Conservation (phyloP, 2,329 filamentous ascomycete genomes). For the Colletotrichum nymphaeae region DNA sequence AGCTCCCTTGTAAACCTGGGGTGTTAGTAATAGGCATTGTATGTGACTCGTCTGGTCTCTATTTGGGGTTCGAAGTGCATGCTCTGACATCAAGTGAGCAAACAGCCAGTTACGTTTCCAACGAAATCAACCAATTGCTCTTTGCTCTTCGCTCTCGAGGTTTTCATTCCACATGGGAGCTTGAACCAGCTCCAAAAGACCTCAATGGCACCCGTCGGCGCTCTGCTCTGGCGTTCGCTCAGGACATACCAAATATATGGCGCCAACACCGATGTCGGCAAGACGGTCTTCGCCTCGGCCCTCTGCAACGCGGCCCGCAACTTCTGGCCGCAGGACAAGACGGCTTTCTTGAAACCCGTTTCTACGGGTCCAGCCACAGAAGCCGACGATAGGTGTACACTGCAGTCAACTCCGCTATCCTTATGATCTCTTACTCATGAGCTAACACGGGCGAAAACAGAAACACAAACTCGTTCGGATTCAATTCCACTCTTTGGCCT, state of each 20-base stretch:
- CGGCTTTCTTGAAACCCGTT: conserved; percentile 82
- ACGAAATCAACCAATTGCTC: background rate
- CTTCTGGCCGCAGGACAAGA: conserved; percentile 56
- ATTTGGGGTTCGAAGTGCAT: background rate
- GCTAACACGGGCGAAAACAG: background rate
- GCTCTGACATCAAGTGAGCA: background rate
- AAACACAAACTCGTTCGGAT: background rate
- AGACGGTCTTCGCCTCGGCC: conserved; percentile 82
- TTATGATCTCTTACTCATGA: background rate
- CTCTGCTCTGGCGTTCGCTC: conserved; percentile 75
- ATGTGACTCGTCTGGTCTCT: background rate
- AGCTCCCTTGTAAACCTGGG: background rate
- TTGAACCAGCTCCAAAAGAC: background rate
- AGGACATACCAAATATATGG: conserved; percentile 82
- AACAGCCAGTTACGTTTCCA: background rate
- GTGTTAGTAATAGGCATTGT: conserved; percentile 1
- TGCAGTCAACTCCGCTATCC: background rate
- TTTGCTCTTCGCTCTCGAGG: background rate
- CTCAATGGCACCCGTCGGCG: conserved; percentile 61
- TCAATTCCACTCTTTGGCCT: background rate
- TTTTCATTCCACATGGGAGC: background rate
- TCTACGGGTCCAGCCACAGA: conserved; percentile 79
- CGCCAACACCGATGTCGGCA: conserved; percentile 86
- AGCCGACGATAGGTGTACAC: conserved; percentile 74
- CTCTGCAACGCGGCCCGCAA: conserved; percentile 72